Conservation (phyloP, 2,329 filamentous ascomycete genomes). For the Alternaria gansuensis region DNA sequence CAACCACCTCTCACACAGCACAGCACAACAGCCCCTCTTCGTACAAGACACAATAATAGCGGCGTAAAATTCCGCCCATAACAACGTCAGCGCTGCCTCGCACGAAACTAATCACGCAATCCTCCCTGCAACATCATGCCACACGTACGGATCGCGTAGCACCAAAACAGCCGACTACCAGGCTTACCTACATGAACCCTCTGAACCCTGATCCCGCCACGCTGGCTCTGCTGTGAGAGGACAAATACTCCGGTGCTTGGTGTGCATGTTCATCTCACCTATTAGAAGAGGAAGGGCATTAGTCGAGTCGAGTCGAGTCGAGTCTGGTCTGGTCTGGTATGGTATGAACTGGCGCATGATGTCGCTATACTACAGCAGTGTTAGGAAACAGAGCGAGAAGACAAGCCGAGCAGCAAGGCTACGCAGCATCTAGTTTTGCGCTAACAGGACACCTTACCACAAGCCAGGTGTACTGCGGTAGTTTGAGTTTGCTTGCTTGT, state of each 20-base stretch:
- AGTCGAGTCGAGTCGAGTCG: neutral
- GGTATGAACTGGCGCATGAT: neutral
- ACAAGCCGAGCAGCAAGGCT: constrained; percentile 1
- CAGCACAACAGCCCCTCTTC: constrained; percentile 1
- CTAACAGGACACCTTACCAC: constrained; percentile 27
- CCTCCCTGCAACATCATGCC: constrained; percentile 14
- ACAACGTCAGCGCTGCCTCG: neutral
- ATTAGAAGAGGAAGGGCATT: constrained; percentile 15
- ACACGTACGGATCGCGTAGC: constrained; percentile 8
- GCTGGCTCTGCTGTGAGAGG: constrained; percentile 33
- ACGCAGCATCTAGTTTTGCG: constrained; percentile 31
- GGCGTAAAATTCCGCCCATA: neutral
- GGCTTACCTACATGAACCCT: constrained; percentile 13
- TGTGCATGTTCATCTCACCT: constrained; percentile 26
- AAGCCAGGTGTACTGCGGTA: constrained; percentile 10
- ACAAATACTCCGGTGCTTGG: constrained; percentile 20
- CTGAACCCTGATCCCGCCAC: constrained; percentile 36
- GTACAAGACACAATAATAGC: constrained; percentile 14
- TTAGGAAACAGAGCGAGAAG: constrained; percentile 21
- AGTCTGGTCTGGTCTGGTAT: neutral
- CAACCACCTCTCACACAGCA: constrained; percentile 8
- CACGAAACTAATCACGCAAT: constrained; percentile 18
- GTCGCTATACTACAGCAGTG: constrained; percentile 32
- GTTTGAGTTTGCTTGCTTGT: constrained; percentile 17
- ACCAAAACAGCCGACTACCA: constrained; percentile 16